Evolutionary conservation across 306 rosid species (phyloP), one percentile per base, ranked within the genome.

Genomic region (Rosa multiflora): DNA sequence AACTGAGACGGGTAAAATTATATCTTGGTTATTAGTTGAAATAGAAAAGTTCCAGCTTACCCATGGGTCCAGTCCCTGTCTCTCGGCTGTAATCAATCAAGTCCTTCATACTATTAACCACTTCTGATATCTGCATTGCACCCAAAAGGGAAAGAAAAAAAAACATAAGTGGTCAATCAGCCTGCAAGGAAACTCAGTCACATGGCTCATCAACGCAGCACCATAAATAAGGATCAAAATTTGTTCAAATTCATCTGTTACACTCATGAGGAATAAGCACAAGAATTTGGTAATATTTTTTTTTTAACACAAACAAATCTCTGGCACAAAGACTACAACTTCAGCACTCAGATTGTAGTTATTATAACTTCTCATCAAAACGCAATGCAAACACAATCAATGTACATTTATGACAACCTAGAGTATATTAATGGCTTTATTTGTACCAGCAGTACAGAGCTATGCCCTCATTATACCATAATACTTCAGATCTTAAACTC

Each of bases 91-190:
- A 91, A 91, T 92, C 97, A 80, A 94, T 92, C 90, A 94, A 88
- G 89, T 94, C 98, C 82, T 94, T 94, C 98, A 94, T 91, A 82
- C 98, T 94, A 87, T 94, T 94, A 80, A 94, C 98, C 75, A 94
- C 98, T 87, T 94, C 98, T 18, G 98, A 94, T 84, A 94, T 94
- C 98, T 94, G 92, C 87, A 87, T 40, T 62, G 76, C 78, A 78
- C 18, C 77, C 56, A 47, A 56, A 64, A 78, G 73, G 4, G 5
- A 39, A 15, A 48, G 3, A 37, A 39, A 15, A 72, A 46, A n/a
- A n/a, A n/a, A 29, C n/a, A 43, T 4, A 11, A 8, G 20, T 14
- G 55, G 56, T 3, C 68, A 17, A 68, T 78, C 75, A 68, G 32
- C 43, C 55, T 1, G 12, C 68, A 23, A 67, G 18, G 17, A 21